phyloP scores from a whole-genome alignment of 371 early-diverging fungal species.

The Batkoa obscura region DNA sequence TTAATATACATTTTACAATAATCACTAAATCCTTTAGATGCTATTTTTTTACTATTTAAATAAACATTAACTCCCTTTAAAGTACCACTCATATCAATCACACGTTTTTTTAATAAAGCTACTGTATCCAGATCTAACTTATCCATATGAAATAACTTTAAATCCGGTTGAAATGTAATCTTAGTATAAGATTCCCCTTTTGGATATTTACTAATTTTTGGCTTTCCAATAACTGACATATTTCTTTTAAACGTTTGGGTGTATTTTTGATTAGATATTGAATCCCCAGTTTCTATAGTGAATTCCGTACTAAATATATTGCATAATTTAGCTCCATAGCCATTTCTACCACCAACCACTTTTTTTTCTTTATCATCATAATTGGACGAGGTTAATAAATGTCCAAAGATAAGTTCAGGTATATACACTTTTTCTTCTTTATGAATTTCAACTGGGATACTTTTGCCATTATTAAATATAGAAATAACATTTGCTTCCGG shows the following conservation, averaged over 20 bases:
- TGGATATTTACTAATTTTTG: constrained; percentile 42
- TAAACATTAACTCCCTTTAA: constrained; percentile 77
- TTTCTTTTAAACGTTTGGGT: constrained; percentile 70
- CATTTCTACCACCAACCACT: constrained; percentile 98
- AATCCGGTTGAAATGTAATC: constrained; percentile 96
- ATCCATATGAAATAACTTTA: constrained; percentile 80
- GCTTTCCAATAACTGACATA: constrained; percentile 59
- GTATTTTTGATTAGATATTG: constrained; percentile 47
- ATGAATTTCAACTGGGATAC: constrained; percentile 97
- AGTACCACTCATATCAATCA: constrained; percentile 94
- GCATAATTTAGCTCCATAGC: constrained; percentile 99
- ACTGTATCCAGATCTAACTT: constrained; percentile 78
- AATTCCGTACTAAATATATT: constrained; percentile 98
- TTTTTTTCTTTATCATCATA: constrained; percentile 98
- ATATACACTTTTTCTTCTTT: constrained; percentile 89
- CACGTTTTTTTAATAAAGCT: constrained; percentile 85
- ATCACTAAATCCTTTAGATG: constrained; percentile 75
- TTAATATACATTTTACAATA: constrained; percentile 81
- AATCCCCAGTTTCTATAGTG: constrained; percentile 91
- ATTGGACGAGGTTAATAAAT: constrained; percentile 96
- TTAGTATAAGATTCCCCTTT: constrained; percentile 59
- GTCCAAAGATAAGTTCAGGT: constrained; percentile 99
- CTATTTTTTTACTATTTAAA: constrained; percentile 75
- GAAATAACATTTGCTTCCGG: constrained; percentile 63
- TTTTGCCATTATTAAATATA: constrained; percentile 92